Conservation (phyloP, 2,329 filamentous ascomycete genomes). For the Helicocarpus griseus region DNA sequence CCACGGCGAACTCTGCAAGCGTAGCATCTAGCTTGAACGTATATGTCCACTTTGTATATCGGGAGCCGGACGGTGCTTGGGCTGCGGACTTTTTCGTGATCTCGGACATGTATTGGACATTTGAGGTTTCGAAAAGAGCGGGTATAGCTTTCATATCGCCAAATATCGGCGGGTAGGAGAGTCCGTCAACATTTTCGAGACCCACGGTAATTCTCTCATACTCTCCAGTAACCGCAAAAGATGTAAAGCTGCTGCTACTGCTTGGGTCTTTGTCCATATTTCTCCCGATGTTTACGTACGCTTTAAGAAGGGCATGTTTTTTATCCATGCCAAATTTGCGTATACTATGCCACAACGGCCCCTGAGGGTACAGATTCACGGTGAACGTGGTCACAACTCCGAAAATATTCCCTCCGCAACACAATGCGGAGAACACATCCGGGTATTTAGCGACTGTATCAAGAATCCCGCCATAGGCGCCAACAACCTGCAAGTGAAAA, state of each 20-base stretch:
- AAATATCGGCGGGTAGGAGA: slow-evolving; percentile 23
- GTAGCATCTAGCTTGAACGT: slow-evolving; percentile 22
- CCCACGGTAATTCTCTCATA: slow-evolving; percentile 15
- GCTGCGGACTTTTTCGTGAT: slow-evolving; percentile 25
- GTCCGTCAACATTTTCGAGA: slow-evolving; percentile 29
- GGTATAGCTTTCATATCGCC: slow-evolving; percentile 16
- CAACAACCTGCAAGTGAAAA: slow-evolving; percentile 25
- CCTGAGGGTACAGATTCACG: slow-evolving; percentile 29
- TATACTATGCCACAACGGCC: slow-evolving; percentile 31
- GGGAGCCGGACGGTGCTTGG: slow-evolving; percentile 23
- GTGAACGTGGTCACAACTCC: slow-evolving; percentile 31
- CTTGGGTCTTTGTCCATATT: slow-evolving; percentile 24
- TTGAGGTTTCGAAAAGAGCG: slow-evolving; percentile 21
- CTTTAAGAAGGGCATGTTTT: slow-evolving; percentile 22
- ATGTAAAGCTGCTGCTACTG: slow-evolving; percentile 21
- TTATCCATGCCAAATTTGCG: slow-evolving; percentile 21
- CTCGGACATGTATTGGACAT: slow-evolving; percentile 20
- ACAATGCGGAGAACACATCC: slow-evolving; percentile 42
- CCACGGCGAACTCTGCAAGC: slow-evolving; percentile 18
- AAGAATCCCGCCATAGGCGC: slow-evolving; percentile 31
- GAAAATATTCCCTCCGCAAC: slow-evolving; percentile 38
- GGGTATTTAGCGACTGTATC: slow-evolving; percentile 32
- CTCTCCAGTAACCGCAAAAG: slow-evolving; percentile 18
- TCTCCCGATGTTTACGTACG: slow-evolving; percentile 23
- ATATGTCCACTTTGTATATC: slow-evolving; percentile 25